Evolutionary conservation across 768 basidiomycete species (phyloP).

Genomic region (Plicaturopsis crispa): DNA sequence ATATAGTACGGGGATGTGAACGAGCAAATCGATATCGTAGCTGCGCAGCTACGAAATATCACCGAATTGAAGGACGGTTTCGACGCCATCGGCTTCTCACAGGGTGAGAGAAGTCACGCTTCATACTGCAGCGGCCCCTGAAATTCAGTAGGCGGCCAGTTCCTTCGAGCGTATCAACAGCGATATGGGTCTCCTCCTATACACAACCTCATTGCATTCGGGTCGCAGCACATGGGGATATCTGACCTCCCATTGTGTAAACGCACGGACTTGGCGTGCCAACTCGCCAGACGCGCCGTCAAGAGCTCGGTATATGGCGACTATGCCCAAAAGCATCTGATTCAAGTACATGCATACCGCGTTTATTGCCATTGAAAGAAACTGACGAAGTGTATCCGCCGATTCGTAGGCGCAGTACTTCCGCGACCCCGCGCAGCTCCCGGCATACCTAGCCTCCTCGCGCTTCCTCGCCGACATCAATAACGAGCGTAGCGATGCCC

Average conservation of each 20-base stretch:
- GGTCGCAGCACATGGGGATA: slow-evolving; percentile 83
- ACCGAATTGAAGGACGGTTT: slow-evolving; percentile 65
- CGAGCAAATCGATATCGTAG: slow-evolving; percentile 57
- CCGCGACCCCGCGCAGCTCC: slow-evolving; percentile 60
- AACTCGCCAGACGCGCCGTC: slow-evolving; percentile 53
- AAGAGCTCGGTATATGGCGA: slow-evolving; percentile 59
- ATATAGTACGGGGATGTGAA: slow-evolving; percentile 72
- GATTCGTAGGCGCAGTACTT: slow-evolving; percentile 71
- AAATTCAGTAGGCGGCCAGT: slow-evolving; percentile 57
- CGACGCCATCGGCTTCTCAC: slow-evolving; percentile 84
- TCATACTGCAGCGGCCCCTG: too few relatives aligned
- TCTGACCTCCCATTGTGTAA: slow-evolving; percentile 66
- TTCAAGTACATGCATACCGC: slow-evolving; percentile 44
- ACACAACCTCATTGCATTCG: slow-evolving; percentile 80
- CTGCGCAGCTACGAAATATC: slow-evolving; percentile 55
- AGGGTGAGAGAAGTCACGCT: slow-evolving; percentile 33
- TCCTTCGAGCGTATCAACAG: slow-evolving; percentile 80
- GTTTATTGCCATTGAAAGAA: not conserved
- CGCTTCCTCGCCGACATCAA: slow-evolving; percentile 72
- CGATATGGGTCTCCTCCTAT: slow-evolving; percentile 66
- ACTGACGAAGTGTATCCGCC: not conserved
- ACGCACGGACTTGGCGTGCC: slow-evolving; percentile 62
- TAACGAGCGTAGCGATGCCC: slow-evolving; percentile 53
- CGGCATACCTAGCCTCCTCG: slow-evolving; percentile 50
- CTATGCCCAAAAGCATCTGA: slow-evolving; percentile 71